These are phyloP conservation scores for Epipyxis sp. DNA, from an alignment of 108 stramenopile species.

Conservation along the genomic window DNA sequence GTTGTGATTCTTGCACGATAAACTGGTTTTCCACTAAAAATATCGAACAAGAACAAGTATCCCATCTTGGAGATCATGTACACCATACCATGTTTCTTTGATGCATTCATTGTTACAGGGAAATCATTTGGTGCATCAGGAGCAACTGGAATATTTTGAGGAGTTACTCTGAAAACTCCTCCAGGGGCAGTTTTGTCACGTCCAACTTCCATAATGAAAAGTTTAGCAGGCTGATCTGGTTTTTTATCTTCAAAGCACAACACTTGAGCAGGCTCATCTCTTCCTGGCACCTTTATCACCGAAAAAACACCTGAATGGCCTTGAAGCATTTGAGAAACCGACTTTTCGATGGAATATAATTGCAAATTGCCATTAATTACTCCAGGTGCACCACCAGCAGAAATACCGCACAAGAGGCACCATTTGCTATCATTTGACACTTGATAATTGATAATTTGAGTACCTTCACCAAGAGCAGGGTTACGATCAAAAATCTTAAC, in stretches of 20 bases:
- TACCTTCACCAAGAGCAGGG: conserved; percentile 63
- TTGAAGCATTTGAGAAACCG: conserved; percentile 86
- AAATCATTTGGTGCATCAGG: conserved; percentile 92
- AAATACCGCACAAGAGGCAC: conserved; percentile 93
- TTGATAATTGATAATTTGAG: conserved; percentile 96
- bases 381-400: conserved; percentile 66
- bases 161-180: conserved; percentile 76
- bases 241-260: conserved; percentile 97
- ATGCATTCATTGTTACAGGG: conserved; percentile 80
- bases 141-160: conserved; percentile 83
- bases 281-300: conserved; percentile 70
- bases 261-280: conserved; percentile 80
- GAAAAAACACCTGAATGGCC: conserved; percentile 92
- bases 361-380: conserved; percentile 94
- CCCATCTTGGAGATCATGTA: conserved; percentile 96
- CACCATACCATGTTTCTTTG: conserved; percentile 83
- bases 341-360: conserved; percentile 90
- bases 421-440: conserved; percentile 91
- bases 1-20: conserved; percentile 89
- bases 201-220: conserved; percentile 98
- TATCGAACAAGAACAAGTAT: conserved; percentile 95
- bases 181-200: conserved; percentile 85
- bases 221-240: conserved; percentile 62
- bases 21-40: conserved; percentile 87
- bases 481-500: conserved; percentile 92